These are phyloP conservation scores for Plenodomus tracheiphilus DNA, from an alignment of 2,329 filamentous ascomycete genomes.

Conservation along the genomic window DNA sequence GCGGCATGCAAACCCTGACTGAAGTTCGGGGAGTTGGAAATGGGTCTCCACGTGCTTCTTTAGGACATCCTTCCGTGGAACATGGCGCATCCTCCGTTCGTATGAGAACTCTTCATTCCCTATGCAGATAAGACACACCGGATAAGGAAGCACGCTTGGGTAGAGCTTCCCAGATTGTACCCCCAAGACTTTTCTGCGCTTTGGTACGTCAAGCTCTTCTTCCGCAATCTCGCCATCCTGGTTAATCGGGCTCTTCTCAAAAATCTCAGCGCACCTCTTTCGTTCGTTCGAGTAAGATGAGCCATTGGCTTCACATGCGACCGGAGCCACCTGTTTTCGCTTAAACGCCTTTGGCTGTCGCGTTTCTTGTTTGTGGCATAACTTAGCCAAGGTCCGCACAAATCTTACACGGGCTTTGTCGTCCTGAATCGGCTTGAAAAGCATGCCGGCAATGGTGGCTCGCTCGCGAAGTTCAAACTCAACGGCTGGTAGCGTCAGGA, in stretches of 20 bases:
- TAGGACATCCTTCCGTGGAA: slow-evolving; percentile 16
- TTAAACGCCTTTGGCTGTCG: no score
- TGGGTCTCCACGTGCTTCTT: slow-evolving; percentile 15
- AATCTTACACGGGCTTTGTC: no score
- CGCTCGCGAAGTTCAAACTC: no score
- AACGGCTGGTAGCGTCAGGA: no score
- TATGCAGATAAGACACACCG: slow-evolving; percentile 20
- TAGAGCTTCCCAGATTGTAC: slow-evolving; percentile 4
- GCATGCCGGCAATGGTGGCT: no score
- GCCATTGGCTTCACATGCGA: no score
- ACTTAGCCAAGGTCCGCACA: no score
- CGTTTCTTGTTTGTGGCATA: no score
- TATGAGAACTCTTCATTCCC: slow-evolving; percentile 13
- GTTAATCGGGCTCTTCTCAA: no score
- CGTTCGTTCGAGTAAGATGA: no score
- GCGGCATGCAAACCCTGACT: slow-evolving; percentile 15
- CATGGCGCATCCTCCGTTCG: slow-evolving; percentile 10
- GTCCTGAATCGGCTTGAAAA: no score
- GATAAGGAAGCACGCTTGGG: slow-evolving; percentile 6
- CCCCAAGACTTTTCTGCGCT: slow-evolving; percentile 5
- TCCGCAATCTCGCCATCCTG: slow-evolving; percentile 3
- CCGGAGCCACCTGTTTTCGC: no score
- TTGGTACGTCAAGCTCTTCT: slow-evolving; percentile 4
- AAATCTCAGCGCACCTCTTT: background rate
- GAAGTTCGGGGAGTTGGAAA: slow-evolving; percentile 12